These are phyloP conservation scores for Penicillium tannophilum DNA, from an alignment of 495 filamentous ascomycete genomes.

Conservation along the genomic window DNA sequence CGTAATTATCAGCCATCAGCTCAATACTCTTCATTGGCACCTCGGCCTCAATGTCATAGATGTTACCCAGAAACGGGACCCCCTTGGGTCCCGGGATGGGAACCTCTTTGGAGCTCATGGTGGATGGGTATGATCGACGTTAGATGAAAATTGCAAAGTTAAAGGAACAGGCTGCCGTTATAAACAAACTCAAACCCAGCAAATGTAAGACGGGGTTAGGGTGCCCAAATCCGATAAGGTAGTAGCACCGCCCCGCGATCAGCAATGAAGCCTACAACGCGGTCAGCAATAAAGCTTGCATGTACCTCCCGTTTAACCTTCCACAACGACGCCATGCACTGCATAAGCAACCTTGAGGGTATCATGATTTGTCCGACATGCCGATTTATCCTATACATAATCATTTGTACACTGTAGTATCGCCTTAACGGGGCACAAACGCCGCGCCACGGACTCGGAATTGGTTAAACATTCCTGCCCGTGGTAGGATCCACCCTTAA, in stretches of 20 bases:
- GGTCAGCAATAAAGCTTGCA: neutral
- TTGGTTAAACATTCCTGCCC: neutral
- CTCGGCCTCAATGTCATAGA: constrained; percentile 58
- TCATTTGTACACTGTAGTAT: no score
- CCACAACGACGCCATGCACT: neutral
- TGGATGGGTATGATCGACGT: neutral
- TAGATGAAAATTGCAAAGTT: neutral
- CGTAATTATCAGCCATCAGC: constrained; percentile 63
- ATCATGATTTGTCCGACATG: neutral
- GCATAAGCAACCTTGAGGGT: neutral
- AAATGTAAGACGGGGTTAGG: constrained; percentile 1
- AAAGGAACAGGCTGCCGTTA: no score
- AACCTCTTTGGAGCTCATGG: constrained; percentile 26
- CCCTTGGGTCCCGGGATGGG: constrained; percentile 65
- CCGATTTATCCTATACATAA: neutral
- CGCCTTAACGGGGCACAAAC: no score
- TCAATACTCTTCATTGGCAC: constrained; percentile 55
- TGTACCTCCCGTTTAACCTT: neutral
- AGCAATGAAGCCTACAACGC: neutral
- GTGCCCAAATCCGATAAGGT: neutral
- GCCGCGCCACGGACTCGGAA: neutral
- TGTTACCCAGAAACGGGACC: constrained; percentile 66
- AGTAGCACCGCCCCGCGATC: neutral
- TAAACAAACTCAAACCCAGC: neutral
- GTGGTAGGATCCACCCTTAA: neutral